Conservation (phyloP, 352 stramenopile genomes). For the Globisporangium echinulatum region DNA sequence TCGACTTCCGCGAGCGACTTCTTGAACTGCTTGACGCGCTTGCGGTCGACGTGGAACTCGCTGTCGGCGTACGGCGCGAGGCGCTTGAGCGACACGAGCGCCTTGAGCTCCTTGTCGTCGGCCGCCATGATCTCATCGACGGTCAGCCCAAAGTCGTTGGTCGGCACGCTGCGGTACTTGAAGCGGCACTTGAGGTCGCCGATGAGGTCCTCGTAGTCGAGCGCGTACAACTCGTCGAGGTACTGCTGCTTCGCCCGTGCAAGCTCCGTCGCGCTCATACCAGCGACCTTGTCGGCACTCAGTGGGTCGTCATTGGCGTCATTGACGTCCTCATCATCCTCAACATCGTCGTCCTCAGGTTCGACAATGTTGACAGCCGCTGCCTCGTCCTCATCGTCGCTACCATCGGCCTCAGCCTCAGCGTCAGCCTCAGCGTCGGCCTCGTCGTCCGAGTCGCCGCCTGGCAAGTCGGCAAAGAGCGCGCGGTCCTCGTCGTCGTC, state of each 20-base stretch:
- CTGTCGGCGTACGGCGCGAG: constrained; percentile 92
- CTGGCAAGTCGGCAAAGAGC: constrained; percentile 67
- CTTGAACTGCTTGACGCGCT: constrained; percentile 69
- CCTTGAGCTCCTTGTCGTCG: constrained; percentile 94
- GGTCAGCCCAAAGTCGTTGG: constrained; percentile 96
- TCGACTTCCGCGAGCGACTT: constrained; percentile 52
- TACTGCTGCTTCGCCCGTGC: constrained; percentile 88
- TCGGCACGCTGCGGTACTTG: constrained; percentile 94
- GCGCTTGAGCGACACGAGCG: constrained; percentile 96
- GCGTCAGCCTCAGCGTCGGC: constrained; percentile 27
- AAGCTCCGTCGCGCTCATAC: constrained; percentile 57
- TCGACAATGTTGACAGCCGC: constrained; percentile 17
- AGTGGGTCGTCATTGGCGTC: constrained; percentile 43
- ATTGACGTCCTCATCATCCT: constrained; percentile 22
- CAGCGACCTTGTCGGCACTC: constrained; percentile 34
- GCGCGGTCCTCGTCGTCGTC: constrained; percentile 82
- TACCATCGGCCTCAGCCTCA: constrained; percentile 38
- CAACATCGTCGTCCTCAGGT: constrained; percentile 22
- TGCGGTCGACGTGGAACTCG: constrained; percentile 68
- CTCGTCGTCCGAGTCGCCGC: constrained; percentile 52
- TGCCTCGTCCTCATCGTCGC: constrained; percentile 24
- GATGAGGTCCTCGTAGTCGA: constrained; percentile 99
- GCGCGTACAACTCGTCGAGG: constrained; percentile 95
- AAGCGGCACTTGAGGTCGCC: constrained; percentile 96
- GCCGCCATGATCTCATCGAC: constrained; percentile 97